Percentiles rank a stretch among this genome's conserved stretches.
phyloP scores from a whole-genome alignment of 1,284 basidiomycete genomes.

The Ustilago trichophora region DNA sequence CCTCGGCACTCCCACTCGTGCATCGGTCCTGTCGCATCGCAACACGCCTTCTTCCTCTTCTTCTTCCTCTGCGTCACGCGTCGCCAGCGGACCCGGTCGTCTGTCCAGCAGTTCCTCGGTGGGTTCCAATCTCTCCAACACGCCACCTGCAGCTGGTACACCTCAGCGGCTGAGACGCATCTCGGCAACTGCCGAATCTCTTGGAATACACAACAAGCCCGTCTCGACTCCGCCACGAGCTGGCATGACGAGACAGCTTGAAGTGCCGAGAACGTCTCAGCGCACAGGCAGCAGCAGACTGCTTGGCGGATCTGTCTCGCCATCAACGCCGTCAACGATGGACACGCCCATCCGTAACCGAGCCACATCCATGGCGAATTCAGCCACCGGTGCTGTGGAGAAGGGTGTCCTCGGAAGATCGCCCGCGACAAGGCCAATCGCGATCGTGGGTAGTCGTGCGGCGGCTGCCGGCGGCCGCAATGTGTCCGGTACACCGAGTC shows the following conservation, averaged over 20 bases:
- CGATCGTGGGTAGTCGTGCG: conserved; percentile 14
- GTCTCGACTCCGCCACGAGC: conserved; percentile 31
- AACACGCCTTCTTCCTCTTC: conserved; percentile 16
- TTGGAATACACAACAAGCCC: conserved; percentile 19
- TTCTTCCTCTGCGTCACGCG: conserved; percentile 19
- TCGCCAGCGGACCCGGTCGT: conserved; percentile 34
- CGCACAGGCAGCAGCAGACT: conserved; percentile 3
- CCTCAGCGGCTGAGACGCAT: conserved; percentile 33
- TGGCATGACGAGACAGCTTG: conserved; percentile 17
- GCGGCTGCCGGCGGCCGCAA: conserved; percentile 2
- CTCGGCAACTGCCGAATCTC: conserved; percentile 39
- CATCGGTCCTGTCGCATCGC: conserved; percentile 11
- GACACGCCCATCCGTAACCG: conserved; percentile 35
- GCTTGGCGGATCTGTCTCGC: conserved; percentile 10
- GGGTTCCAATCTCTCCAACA: conserved; percentile 29
- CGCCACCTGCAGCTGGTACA: conserved; percentile 29
- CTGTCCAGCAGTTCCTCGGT: conserved; percentile 40
- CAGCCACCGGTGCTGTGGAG: conserved; percentile 30
- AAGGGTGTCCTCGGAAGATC: conserved; percentile 36
- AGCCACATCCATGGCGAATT: conserved; percentile 37
- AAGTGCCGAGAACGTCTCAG: conserved; percentile 13
- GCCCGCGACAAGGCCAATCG: conserved; percentile 14
- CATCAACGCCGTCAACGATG: conserved; percentile 17
- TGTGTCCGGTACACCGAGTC: conserved; percentile 21
- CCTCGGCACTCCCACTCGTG: conserved; percentile 34